Evolutionary conservation across 106 monocot species (phyloP).

Genomic region (Dendrobium chrysotoxum): DNA sequence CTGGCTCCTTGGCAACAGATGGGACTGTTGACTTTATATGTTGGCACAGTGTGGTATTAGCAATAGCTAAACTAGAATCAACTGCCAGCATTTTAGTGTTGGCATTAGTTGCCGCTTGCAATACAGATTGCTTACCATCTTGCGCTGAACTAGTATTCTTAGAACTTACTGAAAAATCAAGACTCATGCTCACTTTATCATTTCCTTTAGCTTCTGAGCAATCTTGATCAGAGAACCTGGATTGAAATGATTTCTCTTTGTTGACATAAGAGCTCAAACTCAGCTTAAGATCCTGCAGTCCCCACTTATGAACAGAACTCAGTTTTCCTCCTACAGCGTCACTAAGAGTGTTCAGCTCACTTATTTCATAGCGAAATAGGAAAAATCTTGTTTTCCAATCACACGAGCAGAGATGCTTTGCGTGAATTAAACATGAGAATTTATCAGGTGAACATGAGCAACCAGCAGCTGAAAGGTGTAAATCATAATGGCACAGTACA

Average conservation of each 20-base stretch:
- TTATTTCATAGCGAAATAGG: slow-evolving; percentile 74
- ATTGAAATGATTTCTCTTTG: slow-evolving; percentile 21
- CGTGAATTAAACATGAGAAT: slow-evolving; percentile 80
- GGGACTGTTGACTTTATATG: not conserved
- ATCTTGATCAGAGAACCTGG: slow-evolving; percentile 12
- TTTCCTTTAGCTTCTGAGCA: slow-evolving; percentile 12
- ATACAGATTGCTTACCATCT: slow-evolving; percentile 17
- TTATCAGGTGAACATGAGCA: slow-evolving; percentile 62
- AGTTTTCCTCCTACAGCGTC: slow-evolving; percentile 74
- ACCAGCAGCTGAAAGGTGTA: slow-evolving; percentile 75
- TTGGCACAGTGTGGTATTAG: slow-evolving; percentile 1
- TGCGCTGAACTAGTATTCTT: slow-evolving; percentile 11
- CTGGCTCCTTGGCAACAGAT: slow-evolving; percentile 5
- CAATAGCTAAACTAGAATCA: not conserved
- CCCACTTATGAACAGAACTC: slow-evolving; percentile 82
- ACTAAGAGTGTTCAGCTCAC: slow-evolving; percentile 54
- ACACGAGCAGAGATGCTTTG: slow-evolving; percentile 71
- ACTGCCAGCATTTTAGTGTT: slow-evolving; percentile 4
- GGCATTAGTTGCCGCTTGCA: slow-evolving; percentile 5
- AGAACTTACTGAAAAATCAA: slow-evolving; percentile 1
- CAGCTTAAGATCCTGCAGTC: slow-evolving; percentile 55
- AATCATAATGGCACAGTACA: slow-evolving; percentile 73
- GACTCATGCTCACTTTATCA: slow-evolving; percentile 6
- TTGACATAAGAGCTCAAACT: slow-evolving; percentile 24
- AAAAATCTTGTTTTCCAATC: slow-evolving; percentile 43